Percentiles rank a stretch among this genome's conserved stretches.
Conservation (phyloP, 345 rosid genomes). For the Citrus inodora region DNA sequence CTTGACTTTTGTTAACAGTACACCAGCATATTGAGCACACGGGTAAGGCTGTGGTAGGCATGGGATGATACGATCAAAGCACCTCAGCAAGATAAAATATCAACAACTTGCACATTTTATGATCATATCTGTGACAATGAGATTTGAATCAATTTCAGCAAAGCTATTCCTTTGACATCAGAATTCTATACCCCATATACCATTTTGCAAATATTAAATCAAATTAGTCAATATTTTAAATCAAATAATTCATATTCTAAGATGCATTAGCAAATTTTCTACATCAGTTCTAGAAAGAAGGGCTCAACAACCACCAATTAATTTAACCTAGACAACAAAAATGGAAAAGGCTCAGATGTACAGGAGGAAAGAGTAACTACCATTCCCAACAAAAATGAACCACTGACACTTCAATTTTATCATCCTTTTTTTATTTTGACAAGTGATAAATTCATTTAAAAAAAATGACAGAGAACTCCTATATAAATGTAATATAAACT, state of each 20-base stretch:
- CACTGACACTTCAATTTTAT: background rate
- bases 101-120: background rate
- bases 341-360: background rate
- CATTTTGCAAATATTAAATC: background rate
- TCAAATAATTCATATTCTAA: background rate
- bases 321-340: background rate
- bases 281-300: background rate
- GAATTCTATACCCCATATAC: background rate
- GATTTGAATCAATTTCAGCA: background rate
- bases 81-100: background rate
- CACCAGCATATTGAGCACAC: background rate
- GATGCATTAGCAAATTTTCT: conserved; percentile 1
- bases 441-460: background rate
- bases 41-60: background rate
- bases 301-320: background rate
- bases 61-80: background rate
- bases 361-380: background rate
- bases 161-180: background rate
- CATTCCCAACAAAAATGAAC: background rate
- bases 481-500: too few species aligned
- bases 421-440: background rate
- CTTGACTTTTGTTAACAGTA: background rate
- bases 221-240: background rate
- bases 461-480: background rate
- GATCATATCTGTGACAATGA: background rate